Base-by-base conservation (phyloP, 176 grass and related monocot genomes). In the Lolium perenne region DNA sequence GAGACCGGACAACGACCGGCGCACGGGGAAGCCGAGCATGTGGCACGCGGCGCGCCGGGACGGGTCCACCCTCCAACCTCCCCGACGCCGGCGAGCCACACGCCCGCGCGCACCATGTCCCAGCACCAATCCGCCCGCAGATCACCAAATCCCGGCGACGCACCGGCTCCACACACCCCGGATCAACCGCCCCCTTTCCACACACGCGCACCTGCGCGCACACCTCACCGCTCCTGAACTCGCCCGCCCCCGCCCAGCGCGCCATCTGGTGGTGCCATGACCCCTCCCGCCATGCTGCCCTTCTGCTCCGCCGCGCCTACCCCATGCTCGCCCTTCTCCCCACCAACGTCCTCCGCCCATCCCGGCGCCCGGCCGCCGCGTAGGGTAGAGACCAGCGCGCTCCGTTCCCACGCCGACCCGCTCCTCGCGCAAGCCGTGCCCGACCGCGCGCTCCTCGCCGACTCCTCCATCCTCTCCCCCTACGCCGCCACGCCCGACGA, bases 401-500 rank as follows among this genome's bases (percentile, higher is more conserved):
- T 92, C 73, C 78, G 79, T 64, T 43, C 85, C 45, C 76, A 83
- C 88, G 82, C 90, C 68, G 91, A 92, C 71, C 91, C 88, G 25
- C 87, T 95, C 81, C 76, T 95, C 65, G 73, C 90, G 71, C 90
- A 90, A 82, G 80, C 82, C 3, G 76, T 87, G 54, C 88, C 92
- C 7, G 89, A 94, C 67, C 89, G 86, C 84, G 71, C 91, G 25
- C 78, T 80, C 16, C 75, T 86, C 66, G 62, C 88, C 17, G 94
- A 99, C 90, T 88, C 92, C 21, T 94, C 92, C 57, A 99, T 99
- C 82, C 67, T 94, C 72, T 90, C 97, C 82, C 94, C 97, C 1
- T 98, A 91, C 84, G 43, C 88, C 29, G 80, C 91, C 23, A 82
- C 84, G 43, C 90, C 85, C 20, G 94, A 96, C 47, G 94, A 96